Percentiles rank a stretch among this genome's conserved stretches.
These are phyloP conservation scores for Schwanniomyces yamadae DNA, from an alignment of 805 yeast genomes.

Conservation along the genomic window DNA sequence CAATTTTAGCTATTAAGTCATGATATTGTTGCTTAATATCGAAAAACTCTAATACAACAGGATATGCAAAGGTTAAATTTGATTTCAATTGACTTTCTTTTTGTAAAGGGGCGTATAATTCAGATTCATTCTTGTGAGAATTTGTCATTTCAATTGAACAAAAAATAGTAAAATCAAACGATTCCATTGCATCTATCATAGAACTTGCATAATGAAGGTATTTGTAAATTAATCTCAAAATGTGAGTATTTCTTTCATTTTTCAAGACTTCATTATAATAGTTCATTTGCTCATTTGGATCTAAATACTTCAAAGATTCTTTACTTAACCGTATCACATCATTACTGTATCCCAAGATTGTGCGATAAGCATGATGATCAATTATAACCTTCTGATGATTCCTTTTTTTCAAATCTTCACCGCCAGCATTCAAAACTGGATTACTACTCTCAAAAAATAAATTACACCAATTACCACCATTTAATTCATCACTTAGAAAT, in stretches of 20 bases:
- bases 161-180: slow-evolving; percentile 61
- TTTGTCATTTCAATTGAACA: slow-evolving; percentile 34
- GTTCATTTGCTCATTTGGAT: slow-evolving; percentile 33
- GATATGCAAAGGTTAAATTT: slow-evolving; percentile 45
- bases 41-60: slow-evolving; percentile 65
- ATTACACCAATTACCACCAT: slow-evolving; percentile 79
- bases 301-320: slow-evolving; percentile 43
- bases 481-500: slow-evolving; percentile 61
- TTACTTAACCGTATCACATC: slow-evolving; percentile 39
- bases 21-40: slow-evolving; percentile 73
- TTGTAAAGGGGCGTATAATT: background rate
- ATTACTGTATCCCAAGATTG: slow-evolving; percentile 32
- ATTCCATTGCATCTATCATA: slow-evolving; percentile 53
- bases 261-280: slow-evolving; percentile 33
- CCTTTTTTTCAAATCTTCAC: slow-evolving; percentile 41
- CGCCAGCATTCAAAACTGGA: slow-evolving; percentile 39
- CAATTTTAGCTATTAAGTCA: slow-evolving; percentile 53
- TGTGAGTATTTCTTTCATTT: slow-evolving; percentile 49
- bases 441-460: slow-evolving; percentile 52
- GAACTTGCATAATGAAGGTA: slow-evolving; percentile 48
- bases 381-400: slow-evolving; percentile 47
- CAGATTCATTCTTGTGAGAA: slow-evolving; percentile 9
- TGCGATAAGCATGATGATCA: slow-evolving; percentile 46
- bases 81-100: slow-evolving; percentile 5
- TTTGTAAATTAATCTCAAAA: slow-evolving; percentile 54